Conservation (phyloP, 2,329 filamentous ascomycete species). For the Grosmannia huntii region DNA sequence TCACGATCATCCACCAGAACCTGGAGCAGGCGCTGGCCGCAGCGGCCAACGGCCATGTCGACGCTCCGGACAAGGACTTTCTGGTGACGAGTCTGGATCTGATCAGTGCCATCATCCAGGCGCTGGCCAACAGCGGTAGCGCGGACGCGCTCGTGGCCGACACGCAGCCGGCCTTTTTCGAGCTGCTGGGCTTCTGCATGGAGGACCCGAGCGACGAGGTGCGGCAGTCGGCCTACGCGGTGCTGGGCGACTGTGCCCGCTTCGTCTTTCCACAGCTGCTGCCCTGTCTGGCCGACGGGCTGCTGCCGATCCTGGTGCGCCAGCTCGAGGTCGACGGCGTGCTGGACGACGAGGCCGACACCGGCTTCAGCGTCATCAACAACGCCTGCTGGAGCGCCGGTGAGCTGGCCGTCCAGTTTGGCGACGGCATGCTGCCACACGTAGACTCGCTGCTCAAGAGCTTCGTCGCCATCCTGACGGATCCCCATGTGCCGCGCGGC, state of each 20-base stretch:
- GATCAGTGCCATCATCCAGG: constrained; percentile 85
- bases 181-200: constrained; percentile 84
- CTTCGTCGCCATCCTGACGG: constrained; percentile 71
- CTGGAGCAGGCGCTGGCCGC: constrained; percentile 68
- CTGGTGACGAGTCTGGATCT: constrained; percentile 90
- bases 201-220: constrained; percentile 85
- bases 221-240: constrained; percentile 86
- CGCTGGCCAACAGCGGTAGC: constrained; percentile 61
- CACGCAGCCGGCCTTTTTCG: constrained; percentile 76
- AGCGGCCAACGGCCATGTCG: constrained; percentile 52
- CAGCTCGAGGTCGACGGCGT: constrained; percentile 75
- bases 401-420: constrained; percentile 75
- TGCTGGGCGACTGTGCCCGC: constrained; percentile 88
- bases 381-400: constrained; percentile 96
- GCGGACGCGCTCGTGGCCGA: constrained; percentile 56
- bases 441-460: constrained; percentile 64
- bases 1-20: constrained; percentile 84
- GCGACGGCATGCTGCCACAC: constrained; percentile 63
- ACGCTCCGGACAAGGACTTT: constrained; percentile 91
- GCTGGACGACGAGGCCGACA: constrained; percentile 68
- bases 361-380: constrained; percentile 84
- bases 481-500: constrained; percentile 72
- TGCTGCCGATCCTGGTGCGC: constrained; percentile 71
- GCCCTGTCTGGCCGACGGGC: constrained; percentile 49
- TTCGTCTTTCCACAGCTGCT: constrained; percentile 78